Evolutionary conservation across 2,329 filamentous ascomycete genomes (phyloP).

Genomic region (Monosporascus cannonballus): DNA sequence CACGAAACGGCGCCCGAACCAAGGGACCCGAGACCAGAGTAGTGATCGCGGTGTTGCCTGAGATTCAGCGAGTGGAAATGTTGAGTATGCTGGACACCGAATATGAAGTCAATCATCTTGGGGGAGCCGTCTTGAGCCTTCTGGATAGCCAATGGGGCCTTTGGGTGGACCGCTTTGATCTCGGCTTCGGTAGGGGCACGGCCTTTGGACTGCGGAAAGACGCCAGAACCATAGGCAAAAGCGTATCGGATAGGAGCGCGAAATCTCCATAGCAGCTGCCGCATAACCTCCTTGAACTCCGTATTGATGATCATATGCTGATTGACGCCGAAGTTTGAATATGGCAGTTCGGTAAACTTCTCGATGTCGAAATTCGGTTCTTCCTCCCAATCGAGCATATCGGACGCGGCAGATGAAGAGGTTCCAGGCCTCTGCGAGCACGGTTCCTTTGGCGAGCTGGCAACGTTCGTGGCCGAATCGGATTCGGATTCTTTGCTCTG

Average conservation of each 20-base stretch:
- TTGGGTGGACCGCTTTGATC: conserved; percentile 66
- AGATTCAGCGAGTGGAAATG: conserved; percentile 97
- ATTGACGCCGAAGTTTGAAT: conserved; percentile 82
- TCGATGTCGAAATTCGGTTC: conserved; percentile 65
- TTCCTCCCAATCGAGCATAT: conserved; percentile 62
- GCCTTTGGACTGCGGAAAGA: conserved; percentile 70
- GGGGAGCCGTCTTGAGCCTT: conserved; percentile 81
- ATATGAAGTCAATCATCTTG: conserved; percentile 98
- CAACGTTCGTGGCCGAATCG: conserved; percentile 18
- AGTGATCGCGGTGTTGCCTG: conserved; percentile 82
- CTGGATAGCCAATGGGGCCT: conserved; percentile 72
- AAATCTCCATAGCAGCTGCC: conserved; percentile 86
- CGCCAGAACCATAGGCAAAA: conserved; percentile 94
- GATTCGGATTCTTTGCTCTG: conserved; percentile 17
- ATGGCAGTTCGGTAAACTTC: conserved; percentile 70
- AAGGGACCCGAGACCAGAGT: conserved; percentile 76
- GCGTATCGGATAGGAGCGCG: conserved; percentile 90
- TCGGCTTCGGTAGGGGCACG: conserved; percentile 51
- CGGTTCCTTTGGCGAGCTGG: conserved; percentile 18
- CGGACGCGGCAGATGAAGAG: conserved; percentile 13
- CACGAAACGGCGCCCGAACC: conserved; percentile 80
- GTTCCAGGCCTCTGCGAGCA: conserved; percentile 13
- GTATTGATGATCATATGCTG: conserved; percentile 95
- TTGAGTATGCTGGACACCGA: conserved; percentile 88
- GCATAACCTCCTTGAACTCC: conserved; percentile 87